These are phyloP conservation scores for Croton laevigatus DNA, from an alignment of 441 rosid species.

Conservation along the genomic window DNA sequence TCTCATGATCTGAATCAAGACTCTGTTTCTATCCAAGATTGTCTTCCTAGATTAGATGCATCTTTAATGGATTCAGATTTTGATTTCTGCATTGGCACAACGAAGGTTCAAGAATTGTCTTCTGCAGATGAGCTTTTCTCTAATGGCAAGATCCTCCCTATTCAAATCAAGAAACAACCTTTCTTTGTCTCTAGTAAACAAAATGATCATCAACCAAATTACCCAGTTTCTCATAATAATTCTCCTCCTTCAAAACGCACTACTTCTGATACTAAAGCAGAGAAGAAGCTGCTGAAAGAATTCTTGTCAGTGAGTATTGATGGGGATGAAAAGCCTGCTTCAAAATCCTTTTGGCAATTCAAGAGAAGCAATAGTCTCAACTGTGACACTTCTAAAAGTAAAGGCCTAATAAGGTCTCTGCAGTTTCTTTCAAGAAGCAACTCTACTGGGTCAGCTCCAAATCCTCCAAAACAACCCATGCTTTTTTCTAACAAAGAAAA, in stretches of 20 bases:
- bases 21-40: conserved; percentile 27
- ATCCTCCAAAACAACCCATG: conserved; percentile 44
- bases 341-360: conserved; percentile 67
- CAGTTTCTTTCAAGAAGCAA: conserved; percentile 75
- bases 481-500: conserved; percentile 35
- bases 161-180: conserved; percentile 49
- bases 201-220: not conserved
- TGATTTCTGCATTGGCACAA: conserved; percentile 57
- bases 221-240: no score
- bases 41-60: conserved; percentile 40
- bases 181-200: not conserved
- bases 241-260: not conserved
- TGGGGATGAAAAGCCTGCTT: conserved; percentile 33
- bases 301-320: conserved; percentile 47
- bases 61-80: conserved; percentile 59
- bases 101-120: conserved; percentile 51
- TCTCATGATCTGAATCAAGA: conserved; percentile 61
- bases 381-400: conserved; percentile 47
- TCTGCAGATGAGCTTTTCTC: conserved; percentile 90
- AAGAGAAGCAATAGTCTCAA: conserved; percentile 78
- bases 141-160: conserved; percentile 74
- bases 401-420: conserved; percentile 55
- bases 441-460: conserved; percentile 82
- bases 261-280: conserved; percentile 25
- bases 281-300: conserved; percentile 71